A percentile compares a stretch with the other conserved stretches of the same genome.
phyloP scores from a whole-genome alignment of 2,329 filamentous ascomycete genomes.

The Lecanicillium sp. region DNA sequence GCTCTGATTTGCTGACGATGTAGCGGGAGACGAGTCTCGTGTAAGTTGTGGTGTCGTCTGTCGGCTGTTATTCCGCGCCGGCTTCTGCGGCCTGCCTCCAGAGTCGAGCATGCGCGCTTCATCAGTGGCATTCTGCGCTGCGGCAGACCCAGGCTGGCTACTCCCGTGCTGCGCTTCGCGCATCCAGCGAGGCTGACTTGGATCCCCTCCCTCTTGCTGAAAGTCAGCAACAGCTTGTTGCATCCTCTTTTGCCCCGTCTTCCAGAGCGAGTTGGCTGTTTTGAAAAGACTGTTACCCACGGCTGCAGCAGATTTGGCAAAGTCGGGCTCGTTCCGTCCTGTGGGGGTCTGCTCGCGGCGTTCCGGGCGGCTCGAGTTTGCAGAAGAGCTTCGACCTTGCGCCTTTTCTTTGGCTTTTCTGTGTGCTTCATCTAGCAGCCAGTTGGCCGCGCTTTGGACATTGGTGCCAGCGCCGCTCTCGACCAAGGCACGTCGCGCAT shows the following conservation, averaged over 20 bases:
- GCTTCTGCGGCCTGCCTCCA: constrained; percentile 45
- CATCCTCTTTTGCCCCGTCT: constrained; percentile 84
- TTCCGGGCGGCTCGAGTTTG: constrained; percentile 21
- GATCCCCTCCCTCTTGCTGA: constrained; percentile 55
- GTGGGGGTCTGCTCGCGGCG: constrained; percentile 13
- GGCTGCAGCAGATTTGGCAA: constrained; percentile 73
- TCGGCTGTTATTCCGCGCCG: constrained; percentile 13
- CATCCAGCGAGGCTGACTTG: constrained; percentile 93
- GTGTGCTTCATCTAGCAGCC: constrained; percentile 87
- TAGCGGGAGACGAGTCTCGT: constrained; percentile 42
- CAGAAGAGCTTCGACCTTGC: constrained; percentile 40
- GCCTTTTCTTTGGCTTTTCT: constrained; percentile 69
- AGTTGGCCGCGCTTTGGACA: constrained; percentile 80
- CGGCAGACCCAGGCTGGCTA: constrained; percentile 21
- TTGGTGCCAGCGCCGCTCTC: constrained; percentile 74
- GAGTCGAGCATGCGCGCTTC: constrained; percentile 76
- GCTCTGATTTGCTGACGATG: constrained; percentile 35
- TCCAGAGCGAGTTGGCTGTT: constrained; percentile 92
- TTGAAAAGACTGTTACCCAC: constrained; percentile 83
- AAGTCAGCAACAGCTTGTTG: constrained; percentile 90
- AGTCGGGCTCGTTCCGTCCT: constrained; percentile 59
- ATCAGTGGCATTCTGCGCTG: constrained; percentile 45
- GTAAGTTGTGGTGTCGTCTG: constrained; percentile 23
- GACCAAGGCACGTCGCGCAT: constrained; percentile 70
- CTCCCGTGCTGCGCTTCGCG: constrained; percentile 55